Evolutionary conservation across 495 filamentous ascomycete genomes (phyloP), one percentile per base, ranked within the genome.

Genomic region (Penicillium tannophilum): DNA sequence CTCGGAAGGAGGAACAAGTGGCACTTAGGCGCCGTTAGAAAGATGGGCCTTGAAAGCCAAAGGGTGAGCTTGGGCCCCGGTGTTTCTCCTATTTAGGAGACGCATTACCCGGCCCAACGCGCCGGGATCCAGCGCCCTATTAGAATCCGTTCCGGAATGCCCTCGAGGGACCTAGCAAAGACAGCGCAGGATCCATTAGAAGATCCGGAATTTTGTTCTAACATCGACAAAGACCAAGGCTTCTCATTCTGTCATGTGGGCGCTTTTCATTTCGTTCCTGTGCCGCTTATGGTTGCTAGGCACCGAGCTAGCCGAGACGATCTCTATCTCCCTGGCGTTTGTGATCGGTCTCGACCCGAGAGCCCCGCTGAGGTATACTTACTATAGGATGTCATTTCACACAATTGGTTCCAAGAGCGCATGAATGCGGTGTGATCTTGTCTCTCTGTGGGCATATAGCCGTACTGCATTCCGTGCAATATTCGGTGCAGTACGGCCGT

Each of bases 251-350:
- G 39, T 41, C 14, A n/a, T 41, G 14, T 14, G 33, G 31, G 31
- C 31, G 12, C 10, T 36, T 52, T n/a, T 23, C 30, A 41, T 19
- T 30, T 2, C 19, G 17, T 41, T 20, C 17, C 20, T 31, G 24
- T 52, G 31, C 1, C 49, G 49, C 28, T 17, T n/a, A 30, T 10
- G 24, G 46, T 26, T 43, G 28, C n/a, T 45, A 51, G 47, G 53
- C 42, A 46, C 33, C 48, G 60, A 42, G 39, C 57, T 60, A 63
- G 41, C 61, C 61, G 61, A 60, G 56, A 63, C 55, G 49, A 55
- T 50, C 48, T 56, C 31, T 41, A n/a, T 41, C 39, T 36, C 33
- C 12, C 12, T 36, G 33, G 33, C 3, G 35, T 33, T 20, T 51
- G 46, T 26, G 55, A 55, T 55, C 36, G 55, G 41, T 63, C 24